Evolutionary conservation across 2,329 filamentous ascomycete genomes (phyloP), one percentile per base, ranked within the genome.

Genomic region (Pseudogymnoascus sp.): DNA sequence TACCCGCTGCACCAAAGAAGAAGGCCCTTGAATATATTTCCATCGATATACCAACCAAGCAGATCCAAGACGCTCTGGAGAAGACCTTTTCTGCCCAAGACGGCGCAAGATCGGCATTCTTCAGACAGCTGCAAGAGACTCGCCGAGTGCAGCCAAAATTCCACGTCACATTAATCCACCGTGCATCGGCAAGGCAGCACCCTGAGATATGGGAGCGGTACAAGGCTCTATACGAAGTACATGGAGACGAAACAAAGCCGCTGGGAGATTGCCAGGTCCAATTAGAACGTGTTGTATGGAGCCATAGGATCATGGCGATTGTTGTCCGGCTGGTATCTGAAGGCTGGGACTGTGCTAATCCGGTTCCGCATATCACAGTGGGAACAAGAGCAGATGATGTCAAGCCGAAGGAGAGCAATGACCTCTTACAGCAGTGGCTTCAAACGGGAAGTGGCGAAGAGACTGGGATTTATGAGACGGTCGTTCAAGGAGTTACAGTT

Each of bases 391-490:
- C 86, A 66, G 74, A 79, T 53, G 74, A 79, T 6, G 84, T 97
- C 69, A 97, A 97, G 77, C 93, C 94, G 0, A 92, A 89, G 74
- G 93, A 99, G 78, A 96, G 92, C 76, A 99, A 99, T 71, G 86
- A 90, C 62, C 68, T 99, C 70, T 74, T 99, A 62, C 80, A 80
- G 65, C 78, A 79, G 63, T 97, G 93, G 93, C 71, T 94, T 64
- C 79, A 87, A 64, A 73, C 75, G 58, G 84, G 84, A 0, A 78
- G 66, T 61, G 68, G 69, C 30, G 69, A 70, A 62, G 63, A 64
- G 11, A 68, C 65, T 15, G 67, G 68, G 4, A 72, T 72, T 65
- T 66, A 65, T 3, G 70, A 72, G 47, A 41, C 69, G 41, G 64
- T 64, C 28, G 67, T 73, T 58, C 64, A 65, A 15, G 69, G 66